Base-by-base conservation (phyloP, 257 asterid species). In the Parsonsia alboflavescens region DNA sequence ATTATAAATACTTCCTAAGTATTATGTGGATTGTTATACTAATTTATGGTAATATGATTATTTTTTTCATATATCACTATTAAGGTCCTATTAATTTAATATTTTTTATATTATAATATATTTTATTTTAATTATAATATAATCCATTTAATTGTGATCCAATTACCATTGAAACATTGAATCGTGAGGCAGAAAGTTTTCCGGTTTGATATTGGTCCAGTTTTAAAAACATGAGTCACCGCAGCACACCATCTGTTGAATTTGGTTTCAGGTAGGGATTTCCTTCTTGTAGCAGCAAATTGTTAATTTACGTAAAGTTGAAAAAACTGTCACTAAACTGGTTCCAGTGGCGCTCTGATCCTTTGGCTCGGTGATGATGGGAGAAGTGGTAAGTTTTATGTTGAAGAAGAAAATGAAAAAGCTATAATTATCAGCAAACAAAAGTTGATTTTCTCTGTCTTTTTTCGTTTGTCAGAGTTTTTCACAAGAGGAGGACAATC, bases 361-460 rank as follows among this genome's bases (percentile, higher is more conserved):
- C 69, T 17, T 16, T 19, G 69, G 26, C 69, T 36, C 69, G 24
- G 26, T 64, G 24, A 64, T 64, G 69, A 64, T 36, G 69, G 69
- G 69, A 17, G 69, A 64, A 64, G 48, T 36, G 69, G 69, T 64
- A 64, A 10, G 22, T 36, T 30, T 13, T 59, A 39, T 26, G 13
- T 59, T 26, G 0, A 62, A 28, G 19, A 30, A 2, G 19, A 19
- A 17, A 17, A 53, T 6, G 10, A 19, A 1, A 10, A 11, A 10
- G 65, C 36, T 10, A 10, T 24, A 1, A 58, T 64, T 36, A 54
- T 19, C n/a, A 21, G 10, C 7, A 54, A 46, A 42, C 2, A 4
- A 21, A n/a, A 9, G 21, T 54, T 26, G 0, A 19, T 0, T 54
- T 19, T 53, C 2, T 63, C 26, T 58, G 15, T 58, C 33, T 24